Base-by-base conservation (phyloP, 768 basidiomycete species). In the Phaeotremella fagi region DNA sequence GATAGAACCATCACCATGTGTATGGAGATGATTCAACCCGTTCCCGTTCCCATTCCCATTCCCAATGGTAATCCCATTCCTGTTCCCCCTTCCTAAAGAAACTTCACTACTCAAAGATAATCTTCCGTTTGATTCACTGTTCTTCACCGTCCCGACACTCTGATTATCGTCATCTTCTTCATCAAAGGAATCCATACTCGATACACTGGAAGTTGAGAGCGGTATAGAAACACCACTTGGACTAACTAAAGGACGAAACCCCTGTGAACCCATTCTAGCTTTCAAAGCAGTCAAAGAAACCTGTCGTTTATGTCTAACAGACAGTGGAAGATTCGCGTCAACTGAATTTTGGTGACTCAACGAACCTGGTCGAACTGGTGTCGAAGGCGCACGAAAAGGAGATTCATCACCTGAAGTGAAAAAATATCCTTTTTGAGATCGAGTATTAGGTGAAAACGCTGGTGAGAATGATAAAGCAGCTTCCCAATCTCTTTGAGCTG, bases 241-340 rank as follows among this genome's bases (percentile, higher is more conserved):
- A 35, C 49, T 31, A 4, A 25, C 14, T 29, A 38, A 24, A 25
- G 51, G 24, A 43, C 29, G 46, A 27, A 12, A 48, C 11, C 18
- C n/a, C 9, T 9, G 7, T 12, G 54, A 47, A 14, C 62, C 66
- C 73, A 74, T 69, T 23, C 73, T 47, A 9, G 73, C 71, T 58
- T 71, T 72, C 6, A 74, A 55, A 14, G 66, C 63, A 4, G 63
- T 55, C 20, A 74, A 50, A 15, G 71, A 71, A 6, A 68, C 55
- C 47, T 71, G 69, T n/a, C 73, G 61, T 50, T 71, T 71, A 55
- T 71, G 71, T 20, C 69, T 36, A 7, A 70, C 66, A n/a, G 54
- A 44, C 2, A 69, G 59, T 15, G 73, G 67, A 6, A 74, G 59
- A 16, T 60, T 61, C 5, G 63, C 57, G 46, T 73, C 72, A 24